Percentiles rank a stretch among this genome's conserved stretches.
Evolutionary conservation across 257 asterid species (phyloP).

Genomic region (Nicotiana noctiflora): DNA sequence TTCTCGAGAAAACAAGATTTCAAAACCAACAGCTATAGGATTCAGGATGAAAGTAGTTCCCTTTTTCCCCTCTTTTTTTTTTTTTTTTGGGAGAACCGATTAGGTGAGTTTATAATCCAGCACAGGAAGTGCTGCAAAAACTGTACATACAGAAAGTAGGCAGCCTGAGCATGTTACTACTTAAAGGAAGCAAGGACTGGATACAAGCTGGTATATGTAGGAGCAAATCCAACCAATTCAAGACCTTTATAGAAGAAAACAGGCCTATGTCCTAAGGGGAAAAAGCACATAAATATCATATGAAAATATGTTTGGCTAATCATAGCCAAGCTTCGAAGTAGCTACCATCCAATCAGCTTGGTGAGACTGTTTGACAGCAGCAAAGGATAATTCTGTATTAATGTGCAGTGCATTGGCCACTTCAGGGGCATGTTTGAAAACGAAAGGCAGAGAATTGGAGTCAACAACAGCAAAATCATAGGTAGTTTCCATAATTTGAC

Average conservation of each 20-base stretch:
- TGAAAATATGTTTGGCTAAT: slow-evolving; percentile 1
- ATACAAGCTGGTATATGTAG: neutral
- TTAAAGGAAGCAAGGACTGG: neutral
- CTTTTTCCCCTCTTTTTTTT: neutral
- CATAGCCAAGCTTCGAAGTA: slow-evolving; percentile 10
- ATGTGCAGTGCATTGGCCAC: slow-evolving; percentile 56
- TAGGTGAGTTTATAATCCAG: neutral
- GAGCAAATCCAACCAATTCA: slow-evolving; percentile 6
- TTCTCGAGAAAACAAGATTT: neutral
- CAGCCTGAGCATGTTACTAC: slow-evolving; percentile 1
- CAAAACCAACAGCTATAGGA: neutral
- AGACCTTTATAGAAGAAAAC: neutral
- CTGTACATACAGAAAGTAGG: neutral
- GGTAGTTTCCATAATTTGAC: slow-evolving; percentile 53
- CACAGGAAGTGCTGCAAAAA: neutral
- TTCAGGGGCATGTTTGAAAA: slow-evolving; percentile 82
- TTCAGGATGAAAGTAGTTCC: neutral
- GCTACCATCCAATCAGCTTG: slow-evolving; percentile 77
- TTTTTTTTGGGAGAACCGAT: too few relatives aligned
- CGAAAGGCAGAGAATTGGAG: slow-evolving; percentile 81
- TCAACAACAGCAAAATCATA: slow-evolving; percentile 83
- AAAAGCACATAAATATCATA: neutral
- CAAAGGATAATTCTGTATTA: slow-evolving; percentile 42
- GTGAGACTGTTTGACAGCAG: slow-evolving; percentile 38
- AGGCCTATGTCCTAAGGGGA: neutral